Percentiles rank a stretch among this genome's conserved stretches.
phyloP scores from a whole-genome alignment of 352 stramenopile genomes.

The Ophiocytium majus region DNA sequence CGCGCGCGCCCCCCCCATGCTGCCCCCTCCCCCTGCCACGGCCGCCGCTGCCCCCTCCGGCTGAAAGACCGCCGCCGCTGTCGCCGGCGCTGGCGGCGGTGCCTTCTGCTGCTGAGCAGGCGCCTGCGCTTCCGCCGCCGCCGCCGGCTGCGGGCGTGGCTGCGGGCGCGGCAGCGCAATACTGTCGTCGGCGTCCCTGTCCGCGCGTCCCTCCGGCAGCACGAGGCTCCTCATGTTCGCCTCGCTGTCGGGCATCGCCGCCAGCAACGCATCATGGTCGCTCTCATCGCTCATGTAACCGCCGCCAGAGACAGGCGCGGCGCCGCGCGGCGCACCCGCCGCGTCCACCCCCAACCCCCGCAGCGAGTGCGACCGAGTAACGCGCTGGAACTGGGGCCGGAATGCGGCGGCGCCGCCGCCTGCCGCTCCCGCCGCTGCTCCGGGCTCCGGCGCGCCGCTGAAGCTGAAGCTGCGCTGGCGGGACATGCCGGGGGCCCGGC shows the following conservation, averaged over 20 bases:
- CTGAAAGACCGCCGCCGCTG: background rate
- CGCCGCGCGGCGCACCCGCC: background rate
- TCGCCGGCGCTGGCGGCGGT: background rate
- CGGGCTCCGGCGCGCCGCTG: background rate
- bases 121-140: background rate
- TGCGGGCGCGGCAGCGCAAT: background rate
- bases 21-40: background rate
- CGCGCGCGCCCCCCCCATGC: background rate
- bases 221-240: conserved; percentile 41
- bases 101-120: background rate
- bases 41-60: too few relatives aligned
- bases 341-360: background rate
- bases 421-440: background rate
- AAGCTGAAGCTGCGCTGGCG: background rate
- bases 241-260: conserved; percentile 48
- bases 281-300: conserved; percentile 15
- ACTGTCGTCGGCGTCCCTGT: background rate
- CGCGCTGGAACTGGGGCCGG: background rate
- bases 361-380: background rate
- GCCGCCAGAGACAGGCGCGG: background rate
- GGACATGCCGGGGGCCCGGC: background rate
- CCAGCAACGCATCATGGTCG: conserved; percentile 23
- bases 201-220: conserved; percentile 37
- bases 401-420: too few relatives aligned
- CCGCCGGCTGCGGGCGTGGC: background rate